Conservation (phyloP, 257 asterid species). For the Leptodermis oblonga region DNA sequence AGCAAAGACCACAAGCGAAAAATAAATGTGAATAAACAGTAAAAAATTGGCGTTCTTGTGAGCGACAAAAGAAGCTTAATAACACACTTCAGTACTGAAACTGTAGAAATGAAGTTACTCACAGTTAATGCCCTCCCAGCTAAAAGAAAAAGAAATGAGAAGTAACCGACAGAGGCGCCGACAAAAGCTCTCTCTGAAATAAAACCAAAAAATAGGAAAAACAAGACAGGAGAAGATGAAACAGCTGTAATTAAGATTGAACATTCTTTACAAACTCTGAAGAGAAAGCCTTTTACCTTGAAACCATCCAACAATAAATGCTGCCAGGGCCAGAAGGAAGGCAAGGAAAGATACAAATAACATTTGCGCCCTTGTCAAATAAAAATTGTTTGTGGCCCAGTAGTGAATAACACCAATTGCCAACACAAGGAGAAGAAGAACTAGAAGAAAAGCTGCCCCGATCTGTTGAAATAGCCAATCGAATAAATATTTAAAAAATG, state of each 20-base stretch:
- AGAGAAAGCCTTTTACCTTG: constrained; percentile 45
- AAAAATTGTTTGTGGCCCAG: constrained; percentile 98
- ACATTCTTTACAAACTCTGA: background rate
- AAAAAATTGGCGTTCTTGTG: background rate
- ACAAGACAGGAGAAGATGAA: background rate
- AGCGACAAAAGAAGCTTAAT: background rate
- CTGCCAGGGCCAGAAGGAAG: constrained; percentile 95
- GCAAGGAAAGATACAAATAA: constrained; percentile 90
- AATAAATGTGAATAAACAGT: background rate
- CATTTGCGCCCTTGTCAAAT: constrained; percentile 92
- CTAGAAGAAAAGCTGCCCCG: constrained; percentile 90
- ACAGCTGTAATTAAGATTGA: background rate
- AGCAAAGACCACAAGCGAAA: background rate
- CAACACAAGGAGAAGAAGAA: constrained; percentile 82
- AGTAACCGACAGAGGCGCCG: constrained; percentile 99
- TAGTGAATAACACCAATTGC: constrained; percentile 93
- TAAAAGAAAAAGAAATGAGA: constrained; percentile 90
- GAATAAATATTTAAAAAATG: constrained; percentile 9
- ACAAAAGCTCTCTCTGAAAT: constrained; percentile 78
- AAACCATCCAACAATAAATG: constrained; percentile 83
- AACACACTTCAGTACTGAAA: constrained; percentile 4
- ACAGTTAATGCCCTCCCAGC: constrained; percentile 98
- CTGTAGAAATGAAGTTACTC: constrained; percentile 35
- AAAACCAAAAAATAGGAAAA: constrained; percentile 10
- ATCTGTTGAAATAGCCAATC: constrained; percentile 49